phyloP scores from a whole-genome alignment of 116 monocot genomes.

The Iris pallida region DNA sequence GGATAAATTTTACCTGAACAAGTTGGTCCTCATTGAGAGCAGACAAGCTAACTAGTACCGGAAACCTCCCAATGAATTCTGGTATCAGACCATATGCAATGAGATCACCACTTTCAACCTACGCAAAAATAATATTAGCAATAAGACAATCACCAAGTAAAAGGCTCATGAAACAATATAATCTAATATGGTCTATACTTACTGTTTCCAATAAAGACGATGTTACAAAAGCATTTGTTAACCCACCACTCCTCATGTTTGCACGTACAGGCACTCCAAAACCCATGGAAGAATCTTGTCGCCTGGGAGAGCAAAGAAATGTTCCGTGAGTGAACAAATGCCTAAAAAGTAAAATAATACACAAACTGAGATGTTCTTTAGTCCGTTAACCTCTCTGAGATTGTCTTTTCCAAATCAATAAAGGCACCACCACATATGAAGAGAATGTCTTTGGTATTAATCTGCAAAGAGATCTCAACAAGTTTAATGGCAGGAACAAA shows the following conservation, averaged over 20 bases:
- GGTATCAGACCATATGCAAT: conserved; percentile 49
- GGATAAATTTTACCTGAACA: conserved; percentile 24
- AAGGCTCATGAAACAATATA: background rate
- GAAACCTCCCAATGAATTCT: conserved; percentile 46
- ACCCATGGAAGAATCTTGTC: conserved; percentile 43
- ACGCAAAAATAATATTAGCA: conserved; percentile 5
- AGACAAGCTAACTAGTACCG: conserved; percentile 35
- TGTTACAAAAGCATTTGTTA: conserved; percentile 23
- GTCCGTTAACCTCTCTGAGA: conserved; percentile 35
- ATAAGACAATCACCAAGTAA: background rate
- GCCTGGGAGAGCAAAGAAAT: conserved; percentile 6
- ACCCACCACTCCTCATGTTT: conserved; percentile 30
- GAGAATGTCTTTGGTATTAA: conserved; percentile 51
- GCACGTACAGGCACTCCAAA: conserved; percentile 33
- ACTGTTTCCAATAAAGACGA: conserved; percentile 38
- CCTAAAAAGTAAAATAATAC: background rate
- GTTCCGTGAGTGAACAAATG: background rate
- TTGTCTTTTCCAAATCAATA: conserved; percentile 41
- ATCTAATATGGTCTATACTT: conserved; percentile 1
- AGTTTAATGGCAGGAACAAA: background rate
- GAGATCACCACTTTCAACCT: conserved; percentile 47
- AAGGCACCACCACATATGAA: conserved; percentile 51
- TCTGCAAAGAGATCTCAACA: conserved; percentile 16
- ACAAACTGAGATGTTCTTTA: background rate
- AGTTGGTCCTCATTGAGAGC: conserved; percentile 41